Evolutionary conservation across 139 green algal genomes (phyloP).

Genomic region (Zygnema circumcarinatum): DNA sequence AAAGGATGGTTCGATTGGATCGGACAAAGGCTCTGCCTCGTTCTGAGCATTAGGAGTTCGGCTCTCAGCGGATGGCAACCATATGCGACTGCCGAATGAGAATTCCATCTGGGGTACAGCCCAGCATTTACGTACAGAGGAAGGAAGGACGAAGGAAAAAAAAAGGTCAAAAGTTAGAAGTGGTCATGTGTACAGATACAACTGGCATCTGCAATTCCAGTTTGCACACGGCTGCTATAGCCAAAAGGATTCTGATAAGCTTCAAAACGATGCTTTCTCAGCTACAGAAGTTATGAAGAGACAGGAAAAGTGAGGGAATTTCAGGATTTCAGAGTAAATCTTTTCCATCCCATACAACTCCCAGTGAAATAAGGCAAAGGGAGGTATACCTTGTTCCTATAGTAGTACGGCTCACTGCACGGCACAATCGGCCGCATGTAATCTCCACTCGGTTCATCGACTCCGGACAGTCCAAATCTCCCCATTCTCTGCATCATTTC

Average conservation of each 20-base stretch:
- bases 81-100: constrained; percentile 60
- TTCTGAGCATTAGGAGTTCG: not conserved
- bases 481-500: constrained; percentile 75
- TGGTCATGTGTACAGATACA: no score
- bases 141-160: not conserved
- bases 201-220: no score
- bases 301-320: not conserved
- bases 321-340: no score
- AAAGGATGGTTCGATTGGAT: not conserved
- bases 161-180: no score
- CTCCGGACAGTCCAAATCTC: constrained; percentile 49
- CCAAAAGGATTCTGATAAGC: no score
- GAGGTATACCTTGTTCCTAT: constrained; percentile 82
- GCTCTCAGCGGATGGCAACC: constrained; percentile 27
- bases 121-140: not conserved
- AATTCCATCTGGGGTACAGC: constrained; percentile 71
- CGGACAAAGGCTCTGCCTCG: not conserved
- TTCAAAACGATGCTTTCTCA: no score
- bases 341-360: no score
- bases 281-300: not conserved
- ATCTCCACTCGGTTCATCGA: not conserved
- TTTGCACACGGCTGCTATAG: no score
- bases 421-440: constrained; percentile 65
- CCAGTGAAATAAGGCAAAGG: constrained; percentile 9
- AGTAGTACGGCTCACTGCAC: constrained; percentile 65